Conservation (phyloP, 1,284 basidiomycete species). For the Moesziomyces parantarcticus region DNA sequence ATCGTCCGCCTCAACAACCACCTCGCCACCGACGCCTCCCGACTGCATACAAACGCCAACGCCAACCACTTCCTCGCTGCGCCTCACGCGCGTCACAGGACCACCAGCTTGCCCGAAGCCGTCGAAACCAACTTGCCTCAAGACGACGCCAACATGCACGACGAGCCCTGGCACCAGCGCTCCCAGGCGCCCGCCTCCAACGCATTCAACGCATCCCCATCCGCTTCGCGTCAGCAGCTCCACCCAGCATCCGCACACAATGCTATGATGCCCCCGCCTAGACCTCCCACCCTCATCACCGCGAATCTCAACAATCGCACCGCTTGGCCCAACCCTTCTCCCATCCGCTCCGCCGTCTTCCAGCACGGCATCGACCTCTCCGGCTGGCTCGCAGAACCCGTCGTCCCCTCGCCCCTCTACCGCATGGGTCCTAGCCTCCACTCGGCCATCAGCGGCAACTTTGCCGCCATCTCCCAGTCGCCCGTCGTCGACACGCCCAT, state of each 20-base stretch:
- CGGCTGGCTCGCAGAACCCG: slow-evolving; percentile 65
- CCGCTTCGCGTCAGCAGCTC: slow-evolving; percentile 8
- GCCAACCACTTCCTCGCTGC: slow-evolving; percentile 23
- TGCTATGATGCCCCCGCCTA: slow-evolving; percentile 39
- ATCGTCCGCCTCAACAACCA: slow-evolving; percentile 34
- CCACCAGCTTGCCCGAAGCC: slow-evolving; percentile 35
- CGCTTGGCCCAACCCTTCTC: slow-evolving; percentile 38
- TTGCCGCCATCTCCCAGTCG: slow-evolving; percentile 35
- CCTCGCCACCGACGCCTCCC: slow-evolving; percentile 17
- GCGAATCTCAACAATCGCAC: slow-evolving; percentile 37
- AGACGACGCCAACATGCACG: slow-evolving; percentile 11
- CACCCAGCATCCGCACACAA: slow-evolving; percentile 6
- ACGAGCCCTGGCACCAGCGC: slow-evolving; percentile 20
- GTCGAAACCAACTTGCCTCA: slow-evolving; percentile 11
- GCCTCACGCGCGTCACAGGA: slow-evolving; percentile 28
- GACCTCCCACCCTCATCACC: slow-evolving; percentile 41
- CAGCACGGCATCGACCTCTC: slow-evolving; percentile 54
- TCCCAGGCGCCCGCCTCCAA: slow-evolving; percentile 6
- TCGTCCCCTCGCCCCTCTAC: slow-evolving; percentile 64
- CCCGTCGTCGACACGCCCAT: slow-evolving; percentile 35
- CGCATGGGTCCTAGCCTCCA: slow-evolving; percentile 58
- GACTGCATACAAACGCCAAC: slow-evolving; percentile 21
- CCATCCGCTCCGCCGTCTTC: slow-evolving; percentile 29
- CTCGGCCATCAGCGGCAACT: slow-evolving; percentile 40
- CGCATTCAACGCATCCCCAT: neutral